Conservation (phyloP, 495 filamentous ascomycete species). For the Penicillium salamii region DNA sequence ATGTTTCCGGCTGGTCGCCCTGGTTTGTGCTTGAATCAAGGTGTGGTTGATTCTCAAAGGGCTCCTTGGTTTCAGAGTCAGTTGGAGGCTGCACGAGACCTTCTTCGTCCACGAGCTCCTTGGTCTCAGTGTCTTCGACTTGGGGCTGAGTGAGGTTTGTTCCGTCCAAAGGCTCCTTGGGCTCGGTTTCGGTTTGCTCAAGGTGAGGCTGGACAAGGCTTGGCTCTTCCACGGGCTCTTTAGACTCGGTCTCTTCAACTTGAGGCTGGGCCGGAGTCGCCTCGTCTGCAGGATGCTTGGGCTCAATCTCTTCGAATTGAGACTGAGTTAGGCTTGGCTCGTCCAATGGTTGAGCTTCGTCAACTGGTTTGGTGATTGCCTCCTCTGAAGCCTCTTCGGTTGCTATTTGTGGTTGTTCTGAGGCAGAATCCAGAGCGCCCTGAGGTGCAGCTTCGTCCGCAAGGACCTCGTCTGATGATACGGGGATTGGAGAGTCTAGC, state of each 20-base stretch:
- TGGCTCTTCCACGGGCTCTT: slow-evolving; percentile 2
- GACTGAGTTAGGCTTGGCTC: slow-evolving; percentile 5
- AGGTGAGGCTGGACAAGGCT: neutral
- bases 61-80: neutral
- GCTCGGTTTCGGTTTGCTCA: neutral
- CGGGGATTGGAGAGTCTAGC: neutral
- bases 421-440: slow-evolving; percentile 13
- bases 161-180: slow-evolving; percentile 8
- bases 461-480: neutral
- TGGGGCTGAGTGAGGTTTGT: too few relatives aligned
- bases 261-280: neutral
- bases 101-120: slow-evolving; percentile 1
- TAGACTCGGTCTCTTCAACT: slow-evolving; percentile 10
- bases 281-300: neutral
- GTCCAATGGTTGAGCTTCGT: slow-evolving; percentile 1
- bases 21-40: slow-evolving; percentile 11
- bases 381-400: neutral
- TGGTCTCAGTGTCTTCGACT: slow-evolving; percentile 9
- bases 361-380: slow-evolving; percentile 18
- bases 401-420: slow-evolving; percentile 14
- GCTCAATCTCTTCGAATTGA: slow-evolving; percentile 9
- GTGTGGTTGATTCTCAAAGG: too few relatives aligned
- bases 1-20: slow-evolving; percentile 6
- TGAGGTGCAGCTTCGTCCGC: slow-evolving; percentile 8
- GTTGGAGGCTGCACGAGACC: neutral